Conservation (phyloP, 805 yeast genomes). For the Grigorovia jiainica region DNA sequence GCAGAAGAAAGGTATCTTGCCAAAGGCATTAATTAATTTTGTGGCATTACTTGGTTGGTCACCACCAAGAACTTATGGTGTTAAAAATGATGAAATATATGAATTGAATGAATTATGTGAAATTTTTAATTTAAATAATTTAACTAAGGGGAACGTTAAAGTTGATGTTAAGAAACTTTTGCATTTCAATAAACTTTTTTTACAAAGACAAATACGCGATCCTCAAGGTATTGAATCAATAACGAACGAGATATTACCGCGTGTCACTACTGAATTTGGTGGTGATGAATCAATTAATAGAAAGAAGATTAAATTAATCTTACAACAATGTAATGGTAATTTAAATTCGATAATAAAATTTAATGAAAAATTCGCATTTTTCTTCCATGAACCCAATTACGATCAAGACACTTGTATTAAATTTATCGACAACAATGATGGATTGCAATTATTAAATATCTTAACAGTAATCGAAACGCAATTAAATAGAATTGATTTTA, state of each 20-base stretch:
- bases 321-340: conserved; percentile 39
- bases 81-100: conserved; percentile 39
- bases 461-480: neutral
- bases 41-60: conserved; percentile 94
- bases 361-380: conserved; percentile 36
- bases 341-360: conserved; percentile 49
- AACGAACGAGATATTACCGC: conserved; percentile 9
- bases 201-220: conserved; percentile 38
- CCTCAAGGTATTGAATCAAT: conserved; percentile 22
- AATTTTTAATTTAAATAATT: conserved; percentile 62
- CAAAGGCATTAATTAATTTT: conserved; percentile 83
- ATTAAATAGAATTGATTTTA: neutral
- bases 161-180: conserved; percentile 70
- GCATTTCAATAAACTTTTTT: conserved; percentile 68
- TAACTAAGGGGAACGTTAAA: conserved; percentile 91
- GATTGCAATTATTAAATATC: neutral
- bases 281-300: conserved; percentile 7
- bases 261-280: no score
- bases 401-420: neutral
- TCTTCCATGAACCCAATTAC: conserved; percentile 33
- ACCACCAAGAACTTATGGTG: conserved; percentile 52
- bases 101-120: conserved; percentile 41
- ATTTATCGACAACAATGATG: neutral
- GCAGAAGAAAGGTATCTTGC: conserved; percentile 54
- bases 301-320: conserved; percentile 32